Evolutionary conservation across 352 stramenopile genomes (phyloP).

Genomic region (Globisporangium barbulae): DNA sequence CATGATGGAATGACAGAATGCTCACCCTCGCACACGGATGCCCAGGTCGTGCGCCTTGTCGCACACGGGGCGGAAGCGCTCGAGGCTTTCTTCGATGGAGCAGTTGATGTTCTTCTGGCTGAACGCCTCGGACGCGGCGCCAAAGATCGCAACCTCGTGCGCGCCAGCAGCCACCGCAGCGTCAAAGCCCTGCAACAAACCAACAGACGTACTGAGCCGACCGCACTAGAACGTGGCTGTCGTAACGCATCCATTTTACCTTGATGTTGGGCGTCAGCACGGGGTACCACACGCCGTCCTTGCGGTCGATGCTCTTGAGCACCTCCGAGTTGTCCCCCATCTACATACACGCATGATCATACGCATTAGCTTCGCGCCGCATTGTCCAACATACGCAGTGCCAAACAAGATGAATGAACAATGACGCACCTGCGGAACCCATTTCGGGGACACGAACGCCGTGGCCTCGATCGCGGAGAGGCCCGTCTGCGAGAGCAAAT

Average conservation of each 20-base stretch:
- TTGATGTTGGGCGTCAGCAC: conserved; percentile 94
- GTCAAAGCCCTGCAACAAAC: conserved; percentile 73
- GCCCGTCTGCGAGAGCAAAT: conserved; percentile 88
- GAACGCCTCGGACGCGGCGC: conserved; percentile 93
- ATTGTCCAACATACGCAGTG: neutral
- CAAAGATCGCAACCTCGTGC: conserved; percentile 96
- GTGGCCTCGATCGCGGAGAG: conserved; percentile 91
- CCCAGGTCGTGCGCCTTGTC: conserved; percentile 73
- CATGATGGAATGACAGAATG: neutral
- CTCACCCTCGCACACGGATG: conserved; percentile 88
- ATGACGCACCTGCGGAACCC: conserved; percentile 88
- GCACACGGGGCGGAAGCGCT: conserved; percentile 90
- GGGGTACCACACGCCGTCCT: conserved; percentile 80
- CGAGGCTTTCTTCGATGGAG: conserved; percentile 93
- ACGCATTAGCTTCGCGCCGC: neutral
- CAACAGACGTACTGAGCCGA: neutral
- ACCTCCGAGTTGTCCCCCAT: conserved; percentile 94
- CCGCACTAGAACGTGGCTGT: neutral
- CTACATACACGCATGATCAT: conserved; percentile 28
- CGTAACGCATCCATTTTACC: conserved; percentile 27
- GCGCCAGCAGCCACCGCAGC: conserved; percentile 77
- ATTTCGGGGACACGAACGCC: conserved; percentile 96
- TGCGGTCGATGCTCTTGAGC: conserved; percentile 76
- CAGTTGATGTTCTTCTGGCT: conserved; percentile 97
- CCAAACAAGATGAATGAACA: conserved; percentile 1